phyloP scores from a whole-genome alignment of 768 basidiomycete species.

The Holtermannia corniformis region DNA sequence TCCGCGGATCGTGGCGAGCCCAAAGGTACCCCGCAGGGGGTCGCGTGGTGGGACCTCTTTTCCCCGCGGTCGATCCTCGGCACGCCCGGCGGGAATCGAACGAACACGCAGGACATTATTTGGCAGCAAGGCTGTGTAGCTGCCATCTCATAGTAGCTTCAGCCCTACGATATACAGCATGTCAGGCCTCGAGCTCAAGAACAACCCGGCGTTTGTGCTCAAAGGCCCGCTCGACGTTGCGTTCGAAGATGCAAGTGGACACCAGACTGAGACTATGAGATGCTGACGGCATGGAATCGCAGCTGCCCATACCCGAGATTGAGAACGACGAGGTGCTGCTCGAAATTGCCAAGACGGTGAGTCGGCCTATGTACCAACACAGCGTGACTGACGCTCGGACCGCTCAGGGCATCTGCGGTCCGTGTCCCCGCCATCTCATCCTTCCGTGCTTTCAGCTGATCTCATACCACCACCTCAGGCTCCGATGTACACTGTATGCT shows the following conservation, averaged over 20 bases:
- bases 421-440: neutral
- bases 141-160: too few relatives aligned
- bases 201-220: constrained; percentile 35
- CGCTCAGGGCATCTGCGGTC: constrained; percentile 33
- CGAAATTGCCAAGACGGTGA: constrained; percentile 79
- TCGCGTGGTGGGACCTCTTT: too few relatives aligned
- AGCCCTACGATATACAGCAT: too few relatives aligned
- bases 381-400: constrained; percentile 2
- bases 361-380: constrained; percentile 17
- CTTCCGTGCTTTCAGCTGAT: neutral
- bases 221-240: constrained; percentile 26
- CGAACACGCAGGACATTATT: too few relatives aligned
- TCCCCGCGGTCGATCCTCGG: too few relatives aligned
- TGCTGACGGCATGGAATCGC: neutral
- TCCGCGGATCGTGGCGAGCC: too few relatives aligned
- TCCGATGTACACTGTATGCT: constrained; percentile 49
- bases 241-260: constrained; percentile 25
- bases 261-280: neutral
- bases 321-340: constrained; percentile 71
- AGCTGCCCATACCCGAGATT: constrained; percentile 38
- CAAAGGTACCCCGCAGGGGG: too few relatives aligned
- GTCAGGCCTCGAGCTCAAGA: too few relatives aligned
- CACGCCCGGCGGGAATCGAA: too few relatives aligned
- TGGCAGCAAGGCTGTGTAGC: too few relatives aligned
- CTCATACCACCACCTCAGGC: constrained; percentile 63